A percentile compares a stretch with the other conserved stretches of the same genome.
Evolutionary conservation across 116 monocot genomes (phyloP).

Genomic region (Iris pallida): DNA sequence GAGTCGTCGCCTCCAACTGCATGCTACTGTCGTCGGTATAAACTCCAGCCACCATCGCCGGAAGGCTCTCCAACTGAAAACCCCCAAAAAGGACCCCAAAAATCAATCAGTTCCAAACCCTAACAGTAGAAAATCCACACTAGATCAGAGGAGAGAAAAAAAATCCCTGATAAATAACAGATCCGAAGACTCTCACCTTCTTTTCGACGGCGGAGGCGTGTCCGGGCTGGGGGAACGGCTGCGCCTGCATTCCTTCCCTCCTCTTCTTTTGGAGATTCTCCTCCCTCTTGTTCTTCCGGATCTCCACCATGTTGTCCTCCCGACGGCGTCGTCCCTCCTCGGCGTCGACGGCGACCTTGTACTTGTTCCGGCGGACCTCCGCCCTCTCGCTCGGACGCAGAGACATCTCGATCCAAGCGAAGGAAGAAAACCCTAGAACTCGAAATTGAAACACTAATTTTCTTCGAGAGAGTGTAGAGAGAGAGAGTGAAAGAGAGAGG

Average conservation of each 20-base stretch:
- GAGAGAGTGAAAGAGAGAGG: too few species aligned
- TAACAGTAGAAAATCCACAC: background rate
- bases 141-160: too few species aligned
- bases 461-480: too few species aligned
- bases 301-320: constrained; percentile 87
- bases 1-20: constrained; percentile 79
- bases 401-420: constrained; percentile 43
- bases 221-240: constrained; percentile 12
- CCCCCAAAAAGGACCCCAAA: background rate
- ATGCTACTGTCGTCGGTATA: constrained; percentile 49
- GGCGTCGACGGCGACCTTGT: constrained; percentile 87
- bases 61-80: constrained; percentile 66
- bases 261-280: constrained; percentile 87
- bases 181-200: constrained; percentile 30
- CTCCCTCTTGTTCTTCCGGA: constrained; percentile 84
- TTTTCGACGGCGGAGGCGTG: constrained; percentile 37
- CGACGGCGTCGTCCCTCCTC: constrained; percentile 79
- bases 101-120: background rate
- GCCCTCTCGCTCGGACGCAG: constrained; percentile 76
- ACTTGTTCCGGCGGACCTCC: constrained; percentile 79
- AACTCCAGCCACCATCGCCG: constrained; percentile 66
- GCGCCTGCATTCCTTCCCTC: constrained; percentile 55
- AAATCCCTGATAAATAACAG: too few species aligned
- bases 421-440: too few species aligned
- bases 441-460: too few species aligned